Evolutionary conservation across 1,284 basidiomycete genomes (phyloP), one percentile per base, ranked within the genome.

Genomic region (Malassezia dermatis): DNA sequence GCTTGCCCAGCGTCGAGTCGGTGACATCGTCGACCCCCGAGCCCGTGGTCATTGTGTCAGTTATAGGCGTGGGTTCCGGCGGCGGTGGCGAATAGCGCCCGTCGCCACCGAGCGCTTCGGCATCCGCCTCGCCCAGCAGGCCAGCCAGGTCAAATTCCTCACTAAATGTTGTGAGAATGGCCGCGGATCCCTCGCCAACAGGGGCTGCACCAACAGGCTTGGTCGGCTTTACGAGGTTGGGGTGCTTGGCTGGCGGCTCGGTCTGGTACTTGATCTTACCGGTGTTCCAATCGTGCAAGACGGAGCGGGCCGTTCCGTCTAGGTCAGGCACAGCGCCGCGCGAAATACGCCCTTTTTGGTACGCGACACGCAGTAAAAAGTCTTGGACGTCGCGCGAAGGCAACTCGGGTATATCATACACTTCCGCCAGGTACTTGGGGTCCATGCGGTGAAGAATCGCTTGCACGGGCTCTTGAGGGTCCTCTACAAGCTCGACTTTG

Each of bases 241-340:
- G 19, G 27, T 48, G 88, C 2, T 87, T 73, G 2, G 78, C 70
- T 0, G 93, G 91, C 2, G 90, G 88, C 1, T 78, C 75, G 1
- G 88, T 88, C 76, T 81, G 86, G 77, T 89, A 96, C 0, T 86
- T 85, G 24, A 96, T 95, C 71, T 89, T 90, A 67, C 95, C 89
- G 61, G 88, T 83, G 71, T 96, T 96, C 91, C 93, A 96, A 74
- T 98, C 93, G 44, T 81, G 82, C 4, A 98, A 76, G n/a, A 96
- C 81, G 13, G 85, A 83, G 27, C 88, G 83, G 0, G 90, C 89
- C 0, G 88, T 82, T 0, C 84, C 81, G 43, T 86, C 82, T 17
- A 93, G 75, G 75, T 96, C 90, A 0, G 93, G 90, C 2, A 89
- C 85, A 53, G 91, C 93, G 28, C 91, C 91, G 4, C 58, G 46